Percentiles rank a stretch among this genome's conserved stretches.
phyloP scores from a whole-genome alignment of 2,329 filamentous ascomycete genomes.

The Aspergillus versicolor region DNA sequence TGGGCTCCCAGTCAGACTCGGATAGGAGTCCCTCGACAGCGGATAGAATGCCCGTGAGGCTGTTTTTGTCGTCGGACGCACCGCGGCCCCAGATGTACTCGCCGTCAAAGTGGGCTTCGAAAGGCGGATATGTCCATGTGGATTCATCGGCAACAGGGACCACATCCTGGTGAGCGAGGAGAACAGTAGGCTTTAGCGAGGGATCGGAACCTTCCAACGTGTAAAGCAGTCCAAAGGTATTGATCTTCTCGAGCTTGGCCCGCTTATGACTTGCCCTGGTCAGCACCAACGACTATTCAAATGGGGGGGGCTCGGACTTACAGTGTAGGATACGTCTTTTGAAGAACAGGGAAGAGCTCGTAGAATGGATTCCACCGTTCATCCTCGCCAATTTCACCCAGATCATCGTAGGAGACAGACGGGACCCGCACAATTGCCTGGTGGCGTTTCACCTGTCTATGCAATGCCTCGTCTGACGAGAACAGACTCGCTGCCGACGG shows the following conservation, averaged over 20 bases:
- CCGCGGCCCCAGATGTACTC: constrained; percentile 4
- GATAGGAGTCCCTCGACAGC: not conserved
- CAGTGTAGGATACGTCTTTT: not conserved
- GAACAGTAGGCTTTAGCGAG: not conserved
- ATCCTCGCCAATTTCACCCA: not conserved
- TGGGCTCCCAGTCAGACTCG: not conserved
- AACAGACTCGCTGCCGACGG: not conserved
- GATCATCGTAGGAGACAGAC: not conserved
- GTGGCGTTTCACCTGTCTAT: not conserved
- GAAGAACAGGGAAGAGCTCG: not conserved
- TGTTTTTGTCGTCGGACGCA: constrained; percentile 3
- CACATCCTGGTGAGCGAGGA: not conserved
- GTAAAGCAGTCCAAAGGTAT: constrained; percentile 1
- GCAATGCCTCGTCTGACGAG: not conserved
- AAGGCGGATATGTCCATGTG: not conserved
- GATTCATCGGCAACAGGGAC: constrained; percentile 1
- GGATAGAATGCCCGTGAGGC: not conserved
- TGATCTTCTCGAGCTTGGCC: not conserved
- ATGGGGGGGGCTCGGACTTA: not conserved
- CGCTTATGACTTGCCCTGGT: not conserved
- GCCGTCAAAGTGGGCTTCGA: constrained; percentile 2
- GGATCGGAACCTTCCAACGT: not conserved
- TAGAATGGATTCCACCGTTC: not conserved
- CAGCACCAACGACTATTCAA: not conserved
- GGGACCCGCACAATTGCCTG: not conserved